These are phyloP conservation scores for Cutaneotrichosporon spelunceum DNA, from an alignment of 1,284 basidiomycete genomes.

Conservation along the genomic window DNA sequence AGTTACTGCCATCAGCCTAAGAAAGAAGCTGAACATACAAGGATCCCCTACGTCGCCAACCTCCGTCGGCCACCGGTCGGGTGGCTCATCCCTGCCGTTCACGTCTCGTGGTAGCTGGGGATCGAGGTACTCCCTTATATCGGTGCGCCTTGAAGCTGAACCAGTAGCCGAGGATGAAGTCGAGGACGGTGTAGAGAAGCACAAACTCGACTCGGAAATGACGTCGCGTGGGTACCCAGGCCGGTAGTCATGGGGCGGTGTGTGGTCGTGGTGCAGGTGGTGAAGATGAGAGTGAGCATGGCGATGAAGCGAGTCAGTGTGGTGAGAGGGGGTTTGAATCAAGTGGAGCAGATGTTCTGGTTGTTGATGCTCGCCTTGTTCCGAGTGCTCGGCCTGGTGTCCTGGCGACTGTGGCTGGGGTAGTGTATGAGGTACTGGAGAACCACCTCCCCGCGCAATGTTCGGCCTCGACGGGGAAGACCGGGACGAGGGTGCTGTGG, in stretches of 20 bases:
- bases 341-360: not conserved
- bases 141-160: not conserved
- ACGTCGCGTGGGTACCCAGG: not conserved
- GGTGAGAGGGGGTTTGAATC: not conserved
- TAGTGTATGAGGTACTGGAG: too few species aligned
- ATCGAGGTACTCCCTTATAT: slow-evolving; percentile 5
- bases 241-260: not conserved
- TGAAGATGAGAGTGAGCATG: not conserved
- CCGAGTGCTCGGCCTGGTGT: not conserved
- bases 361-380: not conserved
- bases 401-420: not conserved
- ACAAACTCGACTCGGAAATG: slow-evolving; percentile 8
- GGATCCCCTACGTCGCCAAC: slow-evolving; percentile 12
- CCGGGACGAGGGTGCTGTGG: not conserved
- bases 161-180: not conserved
- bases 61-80: not conserved
- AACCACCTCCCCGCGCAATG: not conserved
- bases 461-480: not conserved
- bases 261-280: not conserved
- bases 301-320: too few species aligned
- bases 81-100: not conserved
- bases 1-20: slow-evolving; percentile 10
- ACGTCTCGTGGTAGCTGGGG: not conserved
- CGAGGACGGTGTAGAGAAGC: not conserved
- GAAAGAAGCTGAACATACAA: slow-evolving; percentile 3